Evolutionary conservation across 495 filamentous ascomycete genomes (phyloP).

Genomic region (Xylaria nigripes): DNA sequence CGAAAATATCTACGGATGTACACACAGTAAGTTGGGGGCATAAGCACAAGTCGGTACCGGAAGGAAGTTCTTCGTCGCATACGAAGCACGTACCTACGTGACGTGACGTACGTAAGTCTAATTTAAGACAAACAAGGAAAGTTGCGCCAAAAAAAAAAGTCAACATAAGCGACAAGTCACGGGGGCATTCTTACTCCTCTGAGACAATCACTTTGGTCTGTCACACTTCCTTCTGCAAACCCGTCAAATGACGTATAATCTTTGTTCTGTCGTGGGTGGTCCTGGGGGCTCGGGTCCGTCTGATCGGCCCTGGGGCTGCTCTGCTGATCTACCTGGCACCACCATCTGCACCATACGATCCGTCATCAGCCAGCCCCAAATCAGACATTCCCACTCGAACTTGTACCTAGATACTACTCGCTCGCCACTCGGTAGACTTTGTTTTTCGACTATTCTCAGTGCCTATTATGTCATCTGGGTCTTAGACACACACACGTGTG

Average conservation of each 20-base stretch:
- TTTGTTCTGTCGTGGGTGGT: background rate
- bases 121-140: too few species aligned
- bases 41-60: too few species aligned
- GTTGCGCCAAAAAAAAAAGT: background rate
- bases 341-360: background rate
- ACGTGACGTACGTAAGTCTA: too few species aligned
- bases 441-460: slow-evolving; percentile 2
- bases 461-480: background rate
- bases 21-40: too few species aligned
- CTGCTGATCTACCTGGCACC: slow-evolving; percentile 4
- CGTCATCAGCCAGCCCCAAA: background rate
- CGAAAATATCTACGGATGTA: too few species aligned
- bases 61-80: too few species aligned
- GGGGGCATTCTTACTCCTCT: background rate
- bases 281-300: background rate
- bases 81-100: too few species aligned
- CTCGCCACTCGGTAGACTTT: background rate
- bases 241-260: background rate
- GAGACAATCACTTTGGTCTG: background rate
- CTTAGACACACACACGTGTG: slow-evolving; percentile 22
- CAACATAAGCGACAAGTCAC: background rate
- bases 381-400: background rate
- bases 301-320: background rate
- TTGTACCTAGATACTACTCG: background rate
- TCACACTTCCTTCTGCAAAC: too few species aligned